Percentiles rank a stretch among this genome's conserved stretches.
These are phyloP conservation scores for Solanum rostratum DNA, from an alignment of 257 asterid species.

Conservation along the genomic window DNA sequence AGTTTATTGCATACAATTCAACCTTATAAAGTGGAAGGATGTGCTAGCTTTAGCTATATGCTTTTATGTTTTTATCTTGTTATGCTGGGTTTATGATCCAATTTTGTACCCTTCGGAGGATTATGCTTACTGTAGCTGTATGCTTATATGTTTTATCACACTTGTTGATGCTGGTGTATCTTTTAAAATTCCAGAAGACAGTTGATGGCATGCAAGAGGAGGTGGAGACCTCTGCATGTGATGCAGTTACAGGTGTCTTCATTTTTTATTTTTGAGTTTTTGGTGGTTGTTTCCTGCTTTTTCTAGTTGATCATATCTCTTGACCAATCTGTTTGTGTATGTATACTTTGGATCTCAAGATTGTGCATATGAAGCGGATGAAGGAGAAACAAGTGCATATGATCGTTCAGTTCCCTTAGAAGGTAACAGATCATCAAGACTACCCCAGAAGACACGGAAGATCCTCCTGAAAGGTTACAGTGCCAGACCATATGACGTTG, in stretches of 20 bases:
- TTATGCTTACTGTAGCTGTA: background rate
- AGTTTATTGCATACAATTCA: background rate
- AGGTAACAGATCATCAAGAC: slow-evolving; percentile 42
- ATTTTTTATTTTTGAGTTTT: background rate
- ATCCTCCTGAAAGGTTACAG: slow-evolving; percentile 41
- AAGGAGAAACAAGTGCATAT: slow-evolving; percentile 70
- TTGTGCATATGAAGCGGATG: slow-evolving; percentile 55
- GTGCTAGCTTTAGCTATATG: background rate
- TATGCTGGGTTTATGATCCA: background rate
- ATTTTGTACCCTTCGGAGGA: background rate
- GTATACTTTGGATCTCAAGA: slow-evolving; percentile 55
- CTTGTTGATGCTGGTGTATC: background rate
- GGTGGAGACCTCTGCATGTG: slow-evolving; percentile 70
- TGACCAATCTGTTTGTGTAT: slow-evolving; percentile 7
- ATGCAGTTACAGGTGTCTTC: slow-evolving; percentile 50
- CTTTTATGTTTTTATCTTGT: background rate
- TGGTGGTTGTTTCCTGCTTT: slow-evolving; percentile 1
- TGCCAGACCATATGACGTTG: slow-evolving; percentile 41
- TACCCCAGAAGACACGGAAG: slow-evolving; percentile 61
- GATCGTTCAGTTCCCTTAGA: slow-evolving; percentile 43
- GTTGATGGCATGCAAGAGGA: slow-evolving; percentile 55
- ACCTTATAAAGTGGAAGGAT: background rate
- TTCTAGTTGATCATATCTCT: slow-evolving; percentile 6
- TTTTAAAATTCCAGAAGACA: slow-evolving; percentile 37
- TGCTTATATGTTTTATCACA: background rate